These are phyloP conservation scores for Aspergillus ibericus DNA, from an alignment of 2,329 filamentous ascomycete species.

Conservation along the genomic window DNA sequence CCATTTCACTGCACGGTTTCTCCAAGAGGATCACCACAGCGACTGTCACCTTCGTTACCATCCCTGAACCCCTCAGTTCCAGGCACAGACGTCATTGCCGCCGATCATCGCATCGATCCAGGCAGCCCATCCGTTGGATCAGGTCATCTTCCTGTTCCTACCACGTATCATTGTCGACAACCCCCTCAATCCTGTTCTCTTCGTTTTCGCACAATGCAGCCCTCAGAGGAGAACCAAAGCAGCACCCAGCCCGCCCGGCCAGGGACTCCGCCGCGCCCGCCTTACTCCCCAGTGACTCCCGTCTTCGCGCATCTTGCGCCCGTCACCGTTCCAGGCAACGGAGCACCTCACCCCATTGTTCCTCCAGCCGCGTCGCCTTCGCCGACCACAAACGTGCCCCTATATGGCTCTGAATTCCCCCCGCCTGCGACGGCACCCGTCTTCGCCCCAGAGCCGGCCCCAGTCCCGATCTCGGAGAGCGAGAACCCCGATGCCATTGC, in stretches of 20 bases:
- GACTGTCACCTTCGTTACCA: not conserved
- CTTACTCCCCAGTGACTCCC: constrained; percentile 50
- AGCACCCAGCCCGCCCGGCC: constrained; percentile 24
- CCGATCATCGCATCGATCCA: not conserved
- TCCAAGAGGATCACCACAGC: not conserved
- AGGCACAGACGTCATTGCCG: constrained; percentile 6
- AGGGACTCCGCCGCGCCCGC: constrained; percentile 45
- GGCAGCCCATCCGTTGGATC: not conserved
- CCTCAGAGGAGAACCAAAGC: constrained; percentile 20
- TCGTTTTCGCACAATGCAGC: constrained; percentile 22
- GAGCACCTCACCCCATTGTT: constrained; percentile 29
- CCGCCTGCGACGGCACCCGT: constrained; percentile 24
- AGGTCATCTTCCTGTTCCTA: not conserved
- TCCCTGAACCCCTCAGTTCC: not conserved
- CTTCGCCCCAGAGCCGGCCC: constrained; percentile 39
- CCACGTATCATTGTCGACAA: not conserved
- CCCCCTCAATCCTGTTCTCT: not conserved
- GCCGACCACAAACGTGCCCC: constrained; percentile 21
- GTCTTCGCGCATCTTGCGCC: constrained; percentile 41
- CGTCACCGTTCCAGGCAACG: constrained; percentile 20
- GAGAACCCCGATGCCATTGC: constrained; percentile 84
- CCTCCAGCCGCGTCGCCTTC: constrained; percentile 34
- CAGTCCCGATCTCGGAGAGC: constrained; percentile 48
- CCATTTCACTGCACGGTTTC: not conserved
- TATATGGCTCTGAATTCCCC: constrained; percentile 12